phyloP scores from a whole-genome alignment of 1,139 yeast species.

The Blastobotrys capitulatus region DNA sequence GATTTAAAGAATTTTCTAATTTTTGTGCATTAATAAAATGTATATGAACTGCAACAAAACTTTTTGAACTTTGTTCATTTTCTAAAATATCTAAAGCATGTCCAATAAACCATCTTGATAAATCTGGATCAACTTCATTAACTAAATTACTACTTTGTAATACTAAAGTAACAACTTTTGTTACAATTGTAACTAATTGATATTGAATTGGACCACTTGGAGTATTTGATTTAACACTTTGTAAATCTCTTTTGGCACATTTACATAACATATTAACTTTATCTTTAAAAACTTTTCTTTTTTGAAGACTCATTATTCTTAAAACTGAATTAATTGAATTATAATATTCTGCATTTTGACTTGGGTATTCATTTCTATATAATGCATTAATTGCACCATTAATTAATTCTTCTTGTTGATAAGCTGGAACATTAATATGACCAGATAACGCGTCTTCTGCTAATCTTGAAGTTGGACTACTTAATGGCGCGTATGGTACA shows the following conservation, averaged over 20 bases:
- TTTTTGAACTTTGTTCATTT: constrained; percentile 18
- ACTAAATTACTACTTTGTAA: constrained; percentile 15
- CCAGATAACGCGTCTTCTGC: constrained; percentile 10
- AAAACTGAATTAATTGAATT: constrained; percentile 21
- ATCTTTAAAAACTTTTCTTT: constrained; percentile 14
- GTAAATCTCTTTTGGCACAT: constrained; percentile 22
- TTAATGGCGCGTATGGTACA: neutral
- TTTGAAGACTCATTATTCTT: constrained; percentile 10
- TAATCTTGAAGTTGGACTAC: constrained; percentile 4
- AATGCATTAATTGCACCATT: constrained; percentile 20
- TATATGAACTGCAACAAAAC: constrained; percentile 24
- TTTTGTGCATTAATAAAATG: constrained; percentile 26
- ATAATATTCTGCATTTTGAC: constrained; percentile 18
- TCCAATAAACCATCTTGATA: constrained; percentile 22
- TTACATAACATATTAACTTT: constrained; percentile 17
- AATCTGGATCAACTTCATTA: constrained; percentile 20
- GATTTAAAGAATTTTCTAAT: constrained; percentile 19
- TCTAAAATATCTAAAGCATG: constrained; percentile 23
- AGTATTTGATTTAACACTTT: constrained; percentile 15
- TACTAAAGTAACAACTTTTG: constrained; percentile 25
- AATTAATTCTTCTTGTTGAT: constrained; percentile 14
- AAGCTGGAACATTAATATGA: constrained; percentile 8
- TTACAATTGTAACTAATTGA: constrained; percentile 20
- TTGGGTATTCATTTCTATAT: constrained; percentile 14
- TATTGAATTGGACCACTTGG: constrained; percentile 16